Evolutionary conservation across 371 early-diverging fungal species (phyloP).

Genomic region (Lichtheimia ramosa): DNA sequence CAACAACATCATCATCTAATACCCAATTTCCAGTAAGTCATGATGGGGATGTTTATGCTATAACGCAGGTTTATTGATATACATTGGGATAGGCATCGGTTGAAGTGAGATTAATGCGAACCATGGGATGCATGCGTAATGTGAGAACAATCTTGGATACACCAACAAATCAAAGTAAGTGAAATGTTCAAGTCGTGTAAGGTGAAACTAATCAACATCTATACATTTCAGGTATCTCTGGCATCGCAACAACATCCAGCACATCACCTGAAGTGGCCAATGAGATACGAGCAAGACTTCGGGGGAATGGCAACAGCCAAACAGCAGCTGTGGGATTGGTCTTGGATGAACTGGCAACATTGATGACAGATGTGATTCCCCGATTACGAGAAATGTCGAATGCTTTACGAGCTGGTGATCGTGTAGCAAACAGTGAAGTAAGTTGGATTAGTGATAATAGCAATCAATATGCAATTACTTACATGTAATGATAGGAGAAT

Average conservation of each 20-base stretch:
- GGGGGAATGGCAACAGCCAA: constrained; percentile 32
- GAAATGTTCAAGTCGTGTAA: not conserved
- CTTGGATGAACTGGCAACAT: constrained; percentile 38
- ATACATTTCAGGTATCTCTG: constrained; percentile 1
- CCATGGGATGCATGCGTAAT: constrained; percentile 45
- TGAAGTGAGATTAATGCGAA: constrained; percentile 45
- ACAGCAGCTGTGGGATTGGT: constrained; percentile 45
- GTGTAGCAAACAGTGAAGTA: constrained; percentile 22
- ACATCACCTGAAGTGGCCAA: constrained; percentile 32
- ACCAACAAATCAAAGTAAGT: constrained; percentile 24
- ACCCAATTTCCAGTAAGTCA: not conserved
- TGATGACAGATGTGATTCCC: constrained; percentile 35
- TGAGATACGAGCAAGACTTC: constrained; percentile 37
- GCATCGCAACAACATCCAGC: constrained; percentile 15
- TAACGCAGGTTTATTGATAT: not conserved
- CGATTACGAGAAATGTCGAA: constrained; percentile 34
- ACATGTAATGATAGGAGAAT: constrained; percentile 14
- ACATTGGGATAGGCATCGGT: constrained; percentile 30
- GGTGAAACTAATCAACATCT: not conserved
- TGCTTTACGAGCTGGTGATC: constrained; percentile 28
- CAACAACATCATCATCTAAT: not conserved
- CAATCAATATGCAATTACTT: not conserved
- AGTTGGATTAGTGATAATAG: not conserved
- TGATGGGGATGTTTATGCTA: not conserved
- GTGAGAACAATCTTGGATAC: constrained; percentile 42